Percentiles rank a stretch among this genome's conserved stretches.
Evolutionary conservation across 2,329 filamentous ascomycete species (phyloP).

Genomic region (Sporothrix protearum): DNA sequence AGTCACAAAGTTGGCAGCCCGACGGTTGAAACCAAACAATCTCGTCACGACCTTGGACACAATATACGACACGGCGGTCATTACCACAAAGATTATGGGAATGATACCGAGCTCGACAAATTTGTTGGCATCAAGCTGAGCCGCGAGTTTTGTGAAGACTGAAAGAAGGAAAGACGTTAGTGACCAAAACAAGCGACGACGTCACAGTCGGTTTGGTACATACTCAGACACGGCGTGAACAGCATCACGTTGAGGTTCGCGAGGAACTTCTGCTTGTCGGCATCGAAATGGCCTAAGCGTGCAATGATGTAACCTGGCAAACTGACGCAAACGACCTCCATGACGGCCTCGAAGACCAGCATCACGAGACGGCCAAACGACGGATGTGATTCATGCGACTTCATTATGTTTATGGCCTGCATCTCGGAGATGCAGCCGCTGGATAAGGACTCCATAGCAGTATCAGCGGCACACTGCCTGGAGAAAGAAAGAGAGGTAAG

Average conservation of each 20-base stretch:
- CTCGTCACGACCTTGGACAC: conserved; percentile 69
- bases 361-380: conserved; percentile 67
- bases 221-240: conserved; percentile 95
- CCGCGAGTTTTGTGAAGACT: conserved; percentile 97
- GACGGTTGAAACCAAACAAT: conserved; percentile 75
- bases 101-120: conserved; percentile 88
- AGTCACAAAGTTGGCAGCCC: conserved; percentile 88
- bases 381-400: conserved; percentile 55
- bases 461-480: conserved; percentile 2
- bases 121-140: conserved; percentile 88
- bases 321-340: conserved; percentile 93
- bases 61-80: conserved; percentile 80
- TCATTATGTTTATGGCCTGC: conserved; percentile 39
- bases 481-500: background rate
- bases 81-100: conserved; percentile 85
- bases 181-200: background rate
- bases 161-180: background rate
- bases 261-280: conserved; percentile 92
- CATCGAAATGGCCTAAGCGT: conserved; percentile 85
- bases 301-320: conserved; percentile 92
- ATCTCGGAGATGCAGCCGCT: conserved; percentile 21
- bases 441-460: conserved; percentile 15
- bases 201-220: conserved; percentile 34
- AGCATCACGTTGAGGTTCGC: conserved; percentile 94
- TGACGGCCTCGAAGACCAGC: conserved; percentile 88